Conservation (phyloP, 1,139 yeast genomes). For the Taphrina deformans region DNA sequence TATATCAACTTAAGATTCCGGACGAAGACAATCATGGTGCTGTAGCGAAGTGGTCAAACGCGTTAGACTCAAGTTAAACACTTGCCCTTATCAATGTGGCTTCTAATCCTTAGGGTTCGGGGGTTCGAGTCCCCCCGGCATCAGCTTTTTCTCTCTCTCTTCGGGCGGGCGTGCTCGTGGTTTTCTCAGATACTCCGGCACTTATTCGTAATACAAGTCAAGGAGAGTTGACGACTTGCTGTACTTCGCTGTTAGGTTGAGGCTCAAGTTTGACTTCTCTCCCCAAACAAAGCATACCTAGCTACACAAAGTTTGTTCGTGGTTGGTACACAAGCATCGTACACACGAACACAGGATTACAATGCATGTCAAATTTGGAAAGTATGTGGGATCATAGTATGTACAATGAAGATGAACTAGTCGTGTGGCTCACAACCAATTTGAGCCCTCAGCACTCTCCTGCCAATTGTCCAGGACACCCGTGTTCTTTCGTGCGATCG, state of each 20-base stretch:
- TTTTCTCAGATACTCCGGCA: too few species aligned
- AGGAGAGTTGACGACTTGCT: too few species aligned
- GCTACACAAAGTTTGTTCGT: too few species aligned
- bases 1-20: background rate
- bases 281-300: too few species aligned
- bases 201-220: too few species aligned
- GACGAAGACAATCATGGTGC: background rate
- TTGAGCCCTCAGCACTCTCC: conserved; percentile 20
- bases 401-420: background rate
- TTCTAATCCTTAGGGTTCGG: conserved; percentile 12
- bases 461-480: conserved; percentile 21
- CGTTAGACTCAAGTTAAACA: conserved; percentile 8
- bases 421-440: conserved; percentile 23
- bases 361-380: background rate
- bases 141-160: too few species aligned
- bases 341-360: too few species aligned
- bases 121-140: conserved; percentile 16
- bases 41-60: conserved; percentile 9
- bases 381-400: background rate
- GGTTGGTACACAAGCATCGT: too few species aligned
- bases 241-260: too few species aligned
- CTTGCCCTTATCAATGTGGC: background rate
- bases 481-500: conserved; percentile 4
- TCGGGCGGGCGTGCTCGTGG: too few species aligned
- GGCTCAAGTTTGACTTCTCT: too few species aligned